Base-by-base conservation (phyloP, 129 eudicot genomes). In the Pseudognaphalium luteoalbum region DNA sequence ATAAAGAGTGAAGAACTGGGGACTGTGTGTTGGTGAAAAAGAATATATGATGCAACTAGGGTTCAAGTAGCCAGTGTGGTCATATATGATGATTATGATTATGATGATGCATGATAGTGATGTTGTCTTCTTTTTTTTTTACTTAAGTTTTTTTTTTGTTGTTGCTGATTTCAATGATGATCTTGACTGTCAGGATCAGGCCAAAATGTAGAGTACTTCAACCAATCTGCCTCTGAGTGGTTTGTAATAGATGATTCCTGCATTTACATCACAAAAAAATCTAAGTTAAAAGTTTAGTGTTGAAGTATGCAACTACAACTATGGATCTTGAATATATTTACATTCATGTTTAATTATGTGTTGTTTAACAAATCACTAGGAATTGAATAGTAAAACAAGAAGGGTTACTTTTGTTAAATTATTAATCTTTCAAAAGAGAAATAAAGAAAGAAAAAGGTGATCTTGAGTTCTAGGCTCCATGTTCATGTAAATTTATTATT, bases 201-300 rank as follows among this genome's bases (percentile, higher is more conserved):
- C 99, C 99, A 94, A 89, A 91, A 94, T 71, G 82, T 74, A 70
- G 99, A 91, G 97, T 87, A 91, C 87, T 89, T 94, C 88, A 94
- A 75, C 99, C 97, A 91, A 42, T 94, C 99, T 87, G 97, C 86
- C 68, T 94, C 99, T 76, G 87, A 96, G 74, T 84, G 86, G 81
- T 88, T 91, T 73, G 87, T 80, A 51, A 87, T 87, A 21, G 96
- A 72, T 77, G 93, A 85, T 76, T 88, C 98, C 98, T 93, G 96
- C 90, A 72, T 62, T 25, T 65, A 63, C 52, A 80, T 20, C 22
- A 81, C 16, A 73, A 78, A 4, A 22, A 44, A 32, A 42, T 29
- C 3, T 5, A 28, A 29, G 65, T 71, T 29, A 5, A 54, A 0
- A 37, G 5, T 42, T 32, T 77, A 80, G 83, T 76, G 83, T 79